Base-by-base conservation (phyloP, 306 rosid species). In the Comarum palustre region DNA sequence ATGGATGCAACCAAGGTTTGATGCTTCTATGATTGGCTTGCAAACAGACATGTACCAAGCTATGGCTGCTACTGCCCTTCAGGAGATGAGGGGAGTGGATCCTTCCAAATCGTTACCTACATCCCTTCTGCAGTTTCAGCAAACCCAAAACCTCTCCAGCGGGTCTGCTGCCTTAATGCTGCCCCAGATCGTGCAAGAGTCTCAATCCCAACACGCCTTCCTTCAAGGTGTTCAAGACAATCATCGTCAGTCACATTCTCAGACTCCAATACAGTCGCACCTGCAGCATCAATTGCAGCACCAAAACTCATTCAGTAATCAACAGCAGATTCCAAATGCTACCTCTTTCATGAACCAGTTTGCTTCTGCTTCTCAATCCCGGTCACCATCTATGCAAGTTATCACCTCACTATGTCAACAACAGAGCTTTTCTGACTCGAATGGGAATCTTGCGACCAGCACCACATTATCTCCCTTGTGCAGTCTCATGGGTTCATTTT, bases 1-100 rank as follows among this genome's bases (percentile, higher is more conserved):
- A 70, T 94, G 97, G 96, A 87, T 91, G 96, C 99, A 90, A 82
- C 93, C 89, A 27, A 85, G 97, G 82, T 78, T 89, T 45, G 97
- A 94, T 71, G 85, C 90, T 34, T 81, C 97, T 67, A 73, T 94
- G 90, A 80, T 88, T 62, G 92, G 90, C 69, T 43, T 91, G 90
- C 97, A 84, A 68, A 64, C 96, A 16, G 99, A 94, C 61, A 75
- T 91, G 87, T 90, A 90, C 80, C 99, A 94, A 78, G 93, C 95
- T 55, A 90, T 88, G 83, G 95, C 97, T 57, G 89, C 99, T 64
- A 91, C 97, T 55, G 96, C 97, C 19, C 90, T 89, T 69, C 99
- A 91, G 82, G 99, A 94, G 71, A 91, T 88, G 86, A 85, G 98
- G 83, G 77, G 77, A 3, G 58, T 84, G 6, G 96, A 91, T 79